These are phyloP conservation scores for Sutorius australiensis DNA, from an alignment of 768 basidiomycete genomes.

Conservation along the genomic window DNA sequence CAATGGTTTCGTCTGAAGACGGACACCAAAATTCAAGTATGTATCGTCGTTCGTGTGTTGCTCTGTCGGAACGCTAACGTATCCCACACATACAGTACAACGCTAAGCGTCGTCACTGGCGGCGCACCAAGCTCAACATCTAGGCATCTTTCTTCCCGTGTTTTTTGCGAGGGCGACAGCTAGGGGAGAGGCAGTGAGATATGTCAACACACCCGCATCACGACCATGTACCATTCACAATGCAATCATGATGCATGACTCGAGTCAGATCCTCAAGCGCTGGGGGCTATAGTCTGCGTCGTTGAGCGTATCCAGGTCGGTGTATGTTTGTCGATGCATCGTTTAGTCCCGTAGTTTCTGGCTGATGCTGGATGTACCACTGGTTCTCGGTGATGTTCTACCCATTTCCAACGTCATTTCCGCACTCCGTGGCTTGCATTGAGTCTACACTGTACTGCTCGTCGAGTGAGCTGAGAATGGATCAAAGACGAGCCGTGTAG, in stretches of 20 bases:
- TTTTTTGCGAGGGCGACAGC: conserved; percentile 1
- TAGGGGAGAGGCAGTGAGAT: conserved; percentile 12
- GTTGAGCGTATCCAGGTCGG: neutral
- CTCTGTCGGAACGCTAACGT: neutral
- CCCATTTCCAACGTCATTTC: neutral
- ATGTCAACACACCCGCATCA: conserved; percentile 15
- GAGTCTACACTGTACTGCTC: neutral
- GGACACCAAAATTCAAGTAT: conserved; percentile 90
- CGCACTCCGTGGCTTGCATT: neutral
- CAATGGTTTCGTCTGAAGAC: conserved; percentile 99
- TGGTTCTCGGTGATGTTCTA: neutral
- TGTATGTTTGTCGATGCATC: neutral
- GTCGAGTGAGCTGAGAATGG: too few species aligned
- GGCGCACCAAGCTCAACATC: conserved; percentile 98
- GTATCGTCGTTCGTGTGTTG: neutral
- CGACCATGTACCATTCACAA: conserved; percentile 28
- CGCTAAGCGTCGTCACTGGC: conserved; percentile 98
- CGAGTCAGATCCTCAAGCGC: neutral
- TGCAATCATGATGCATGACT: conserved; percentile 15
- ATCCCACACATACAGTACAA: conserved; percentile 56
- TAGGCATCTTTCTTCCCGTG: conserved; percentile 36
- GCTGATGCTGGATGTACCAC: too few species aligned
- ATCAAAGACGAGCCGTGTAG: neutral
- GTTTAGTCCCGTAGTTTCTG: neutral
- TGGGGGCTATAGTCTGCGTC: neutral